Evolutionary conservation across 2,329 filamentous ascomycete species (phyloP).

Genomic region (Bipolaris victoriae): DNA sequence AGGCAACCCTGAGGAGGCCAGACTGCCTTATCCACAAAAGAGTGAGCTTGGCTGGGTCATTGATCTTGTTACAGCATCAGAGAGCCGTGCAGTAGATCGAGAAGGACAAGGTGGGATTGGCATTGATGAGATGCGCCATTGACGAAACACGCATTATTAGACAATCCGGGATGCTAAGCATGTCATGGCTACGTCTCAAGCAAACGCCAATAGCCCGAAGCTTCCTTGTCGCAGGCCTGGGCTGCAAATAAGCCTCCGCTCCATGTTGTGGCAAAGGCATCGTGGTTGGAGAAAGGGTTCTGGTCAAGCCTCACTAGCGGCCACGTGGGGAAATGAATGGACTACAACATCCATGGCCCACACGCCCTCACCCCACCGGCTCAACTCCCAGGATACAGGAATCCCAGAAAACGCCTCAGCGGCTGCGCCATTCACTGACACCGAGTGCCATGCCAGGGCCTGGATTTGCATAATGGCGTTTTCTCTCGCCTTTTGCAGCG

Average conservation of each 20-base stretch:
- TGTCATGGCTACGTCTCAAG: background rate
- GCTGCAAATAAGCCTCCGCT: background rate
- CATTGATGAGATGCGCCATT: background rate
- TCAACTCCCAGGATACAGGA: conserved; percentile 4
- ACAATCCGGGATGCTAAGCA: background rate
- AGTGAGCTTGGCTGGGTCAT: background rate
- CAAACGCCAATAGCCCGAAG: background rate
- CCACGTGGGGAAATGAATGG: conserved; percentile 1
- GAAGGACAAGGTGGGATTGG: background rate
- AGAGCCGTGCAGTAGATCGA: background rate
- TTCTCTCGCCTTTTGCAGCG: conserved; percentile 2
- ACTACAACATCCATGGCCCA: background rate
- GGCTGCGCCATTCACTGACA: conserved; percentile 7
- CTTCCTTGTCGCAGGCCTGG: background rate
- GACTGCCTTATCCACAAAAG: background rate
- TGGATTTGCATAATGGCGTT: conserved; percentile 11
- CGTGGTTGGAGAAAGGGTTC: background rate
- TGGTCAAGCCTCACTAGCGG: background rate
- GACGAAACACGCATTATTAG: background rate
- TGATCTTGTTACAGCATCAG: background rate
- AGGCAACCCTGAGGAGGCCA: background rate
- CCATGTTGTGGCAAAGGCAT: background rate
- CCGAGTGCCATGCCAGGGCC: conserved; percentile 17
- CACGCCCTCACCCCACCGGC: conserved; percentile 3
- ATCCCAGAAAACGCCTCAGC: background rate